Percentiles rank a stretch among this genome's conserved stretches.
Evolutionary conservation across 192 early-diverging fungal genomes (phyloP).

Genomic region (Mortierella claussenii): DNA sequence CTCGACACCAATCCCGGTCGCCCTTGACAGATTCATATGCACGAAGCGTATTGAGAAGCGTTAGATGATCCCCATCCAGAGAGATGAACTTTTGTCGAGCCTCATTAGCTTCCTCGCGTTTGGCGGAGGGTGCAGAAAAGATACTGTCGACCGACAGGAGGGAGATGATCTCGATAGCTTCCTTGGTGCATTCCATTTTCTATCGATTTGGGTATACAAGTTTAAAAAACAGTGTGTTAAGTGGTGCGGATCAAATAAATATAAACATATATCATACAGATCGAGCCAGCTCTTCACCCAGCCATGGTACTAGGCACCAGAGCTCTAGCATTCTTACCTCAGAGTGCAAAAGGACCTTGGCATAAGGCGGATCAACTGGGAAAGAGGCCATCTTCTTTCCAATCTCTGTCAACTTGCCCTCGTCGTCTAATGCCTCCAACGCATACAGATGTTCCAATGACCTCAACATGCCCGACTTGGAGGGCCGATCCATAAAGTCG

Average conservation of each 20-base stretch:
- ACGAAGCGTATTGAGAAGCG: slow-evolving; percentile 85
- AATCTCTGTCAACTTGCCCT: slow-evolving; percentile 79
- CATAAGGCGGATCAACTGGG: slow-evolving; percentile 89
- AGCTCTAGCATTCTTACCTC: no score
- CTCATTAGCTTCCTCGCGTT: slow-evolving; percentile 85
- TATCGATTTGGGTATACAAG: slow-evolving; percentile 6
- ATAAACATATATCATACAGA: neutral
- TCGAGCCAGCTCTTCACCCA: no score
- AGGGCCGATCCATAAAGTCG: slow-evolving; percentile 96
- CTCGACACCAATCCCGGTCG: slow-evolving; percentile 87
- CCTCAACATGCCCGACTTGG: slow-evolving; percentile 73
- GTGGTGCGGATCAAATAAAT: neutral
- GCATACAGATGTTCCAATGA: slow-evolving; percentile 92
- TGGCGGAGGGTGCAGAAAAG: slow-evolving; percentile 89
- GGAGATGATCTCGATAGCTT: slow-evolving; percentile 90
- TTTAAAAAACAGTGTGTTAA: slow-evolving; percentile 19
- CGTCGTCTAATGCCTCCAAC: slow-evolving; percentile 86
- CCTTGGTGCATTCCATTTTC: slow-evolving; percentile 80
- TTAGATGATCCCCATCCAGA: slow-evolving; percentile 94
- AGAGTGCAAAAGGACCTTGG: slow-evolving; percentile 92
- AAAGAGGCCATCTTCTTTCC: slow-evolving; percentile 90
- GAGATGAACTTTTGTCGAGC: slow-evolving; percentile 85
- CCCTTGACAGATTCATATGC: slow-evolving; percentile 83
- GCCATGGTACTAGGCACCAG: neutral
- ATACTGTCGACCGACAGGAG: slow-evolving; percentile 92